These are phyloP conservation scores for Fusarium tuaranense DNA, from an alignment of 2,329 filamentous ascomycete genomes.

Conservation along the genomic window DNA sequence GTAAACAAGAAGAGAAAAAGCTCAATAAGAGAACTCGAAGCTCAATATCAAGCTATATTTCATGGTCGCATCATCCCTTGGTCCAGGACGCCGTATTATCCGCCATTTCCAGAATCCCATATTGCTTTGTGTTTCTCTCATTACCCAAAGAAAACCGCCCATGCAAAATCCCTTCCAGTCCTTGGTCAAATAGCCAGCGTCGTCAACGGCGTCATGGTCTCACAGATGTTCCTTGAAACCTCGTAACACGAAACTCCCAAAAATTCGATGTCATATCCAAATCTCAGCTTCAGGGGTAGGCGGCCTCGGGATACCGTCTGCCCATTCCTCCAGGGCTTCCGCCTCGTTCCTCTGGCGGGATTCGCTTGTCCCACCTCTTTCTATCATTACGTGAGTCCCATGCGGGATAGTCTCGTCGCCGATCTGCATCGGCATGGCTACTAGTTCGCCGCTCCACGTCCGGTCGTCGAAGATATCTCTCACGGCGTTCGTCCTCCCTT, in stretches of 20 bases:
- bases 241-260: background rate
- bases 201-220: background rate
- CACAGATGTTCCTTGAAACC: background rate
- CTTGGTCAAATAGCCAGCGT: slow-evolving; percentile 5
- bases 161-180: background rate
- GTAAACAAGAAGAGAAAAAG: background rate
- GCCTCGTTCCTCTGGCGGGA: slow-evolving; percentile 47
- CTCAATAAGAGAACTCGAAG: background rate
- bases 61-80: slow-evolving; percentile 27
- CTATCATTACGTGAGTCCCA: slow-evolving; percentile 52
- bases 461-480: slow-evolving; percentile 54
- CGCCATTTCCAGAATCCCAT: slow-evolving; percentile 6
- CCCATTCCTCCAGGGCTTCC: slow-evolving; percentile 51
- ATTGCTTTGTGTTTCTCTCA: background rate
- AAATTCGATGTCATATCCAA: background rate
- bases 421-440: slow-evolving; percentile 63
- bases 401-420: slow-evolving; percentile 51
- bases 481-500: slow-evolving; percentile 51
- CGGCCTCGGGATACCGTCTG: slow-evolving; percentile 54
- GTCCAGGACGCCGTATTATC: slow-evolving; percentile 25
- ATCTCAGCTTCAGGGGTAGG: slow-evolving; percentile 42
- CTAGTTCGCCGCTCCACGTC: slow-evolving; percentile 59
- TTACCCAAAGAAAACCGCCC: slow-evolving; percentile 5
- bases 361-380: slow-evolving; percentile 51
- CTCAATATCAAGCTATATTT: slow-evolving; percentile 8